Conservation (phyloP, 768 basidiomycete species). For the Chalciporus chontae region DNA sequence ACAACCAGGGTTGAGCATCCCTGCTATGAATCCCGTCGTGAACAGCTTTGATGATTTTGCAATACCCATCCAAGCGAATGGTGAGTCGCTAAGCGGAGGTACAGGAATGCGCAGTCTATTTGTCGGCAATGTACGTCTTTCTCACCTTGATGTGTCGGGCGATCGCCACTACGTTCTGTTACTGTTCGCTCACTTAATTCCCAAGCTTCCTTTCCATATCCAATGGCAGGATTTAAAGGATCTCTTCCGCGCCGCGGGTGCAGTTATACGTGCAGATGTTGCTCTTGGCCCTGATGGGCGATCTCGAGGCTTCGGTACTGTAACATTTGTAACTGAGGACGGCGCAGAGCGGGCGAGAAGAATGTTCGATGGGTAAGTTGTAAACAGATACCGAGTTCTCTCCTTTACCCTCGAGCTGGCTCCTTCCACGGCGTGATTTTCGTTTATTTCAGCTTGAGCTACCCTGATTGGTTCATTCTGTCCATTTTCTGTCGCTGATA, state of each 20-base stretch:
- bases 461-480: not conserved
- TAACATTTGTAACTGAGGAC: conserved; percentile 75
- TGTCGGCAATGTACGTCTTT: conserved; percentile 77
- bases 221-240: conserved; percentile 99
- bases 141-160: conserved; percentile 1
- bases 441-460: not conserved
- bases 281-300: conserved; percentile 85
- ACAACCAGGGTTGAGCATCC: conserved; percentile 17
- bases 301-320: conserved; percentile 90
- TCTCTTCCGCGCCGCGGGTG: conserved; percentile 87
- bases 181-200: conserved; percentile 16
- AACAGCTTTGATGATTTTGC: conserved; percentile 19
- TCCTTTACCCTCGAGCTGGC: not conserved
- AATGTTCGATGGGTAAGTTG: conserved; percentile 85
- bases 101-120: conserved; percentile 60
- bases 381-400: not conserved
- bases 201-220: conserved; percentile 86
- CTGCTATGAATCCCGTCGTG: conserved; percentile 8
- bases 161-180: not conserved
- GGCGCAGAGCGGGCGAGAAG: conserved; percentile 83
- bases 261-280: conserved; percentile 87
- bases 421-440: not conserved
- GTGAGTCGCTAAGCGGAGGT: conserved; percentile 28
- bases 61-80: conserved; percentile 8
- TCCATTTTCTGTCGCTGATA: conserved; percentile 4